Evolutionary conservation across 495 filamentous ascomycete genomes (phyloP), one percentile per base, ranked within the genome.

Genomic region (Parathielavia appendiculata): DNA sequence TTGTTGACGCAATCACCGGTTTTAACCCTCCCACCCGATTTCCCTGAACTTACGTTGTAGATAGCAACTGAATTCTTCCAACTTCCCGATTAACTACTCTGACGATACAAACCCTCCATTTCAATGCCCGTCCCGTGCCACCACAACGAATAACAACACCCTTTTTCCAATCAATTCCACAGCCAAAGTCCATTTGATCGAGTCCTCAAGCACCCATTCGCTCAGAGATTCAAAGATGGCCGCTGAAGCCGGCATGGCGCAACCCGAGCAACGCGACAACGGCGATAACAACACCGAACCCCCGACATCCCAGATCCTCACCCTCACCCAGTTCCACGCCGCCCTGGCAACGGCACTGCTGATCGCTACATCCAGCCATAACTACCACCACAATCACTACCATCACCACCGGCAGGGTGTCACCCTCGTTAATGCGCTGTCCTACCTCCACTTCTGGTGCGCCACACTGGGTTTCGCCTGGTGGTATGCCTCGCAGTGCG

Each of bases 371-470:
- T 4, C 48, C 48, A 22, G 4, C 30, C 30, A 17, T 19, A 16
- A 34, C 10, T 38, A 51, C 39, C 17, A 44, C n/a, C 36, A 26
- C 19, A 14, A 30, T 6, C 39, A 35, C 5, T 38, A 39, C 1
- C 35, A 43, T 7, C 47, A 47, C 4, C 22, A 54, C 4, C 40
- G 4, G 5, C 26, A 12, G 2, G 32, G 12, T 8, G n/a, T 5
- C n/a, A 16, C 2, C 4, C 23, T 45, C 30, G 7, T 30, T 11
- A 39, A 34, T 12, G 23, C 14, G 2, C 45, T 49, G 8, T 36
- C 36, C 1, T 51, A 57, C 36, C 12, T 52, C 35, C 56, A 58
- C 48, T 8, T 46, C 36, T 52, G 47, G 47, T 52, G 56, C 39
- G 56, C 56, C 34, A 16, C 48, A n/a, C 35, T 52, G 16, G 56